Percentiles rank a stretch among this genome's conserved stretches.
Conservation (phyloP, 2,329 filamentous ascomycete species). For the Cercospora brassicicola region DNA sequence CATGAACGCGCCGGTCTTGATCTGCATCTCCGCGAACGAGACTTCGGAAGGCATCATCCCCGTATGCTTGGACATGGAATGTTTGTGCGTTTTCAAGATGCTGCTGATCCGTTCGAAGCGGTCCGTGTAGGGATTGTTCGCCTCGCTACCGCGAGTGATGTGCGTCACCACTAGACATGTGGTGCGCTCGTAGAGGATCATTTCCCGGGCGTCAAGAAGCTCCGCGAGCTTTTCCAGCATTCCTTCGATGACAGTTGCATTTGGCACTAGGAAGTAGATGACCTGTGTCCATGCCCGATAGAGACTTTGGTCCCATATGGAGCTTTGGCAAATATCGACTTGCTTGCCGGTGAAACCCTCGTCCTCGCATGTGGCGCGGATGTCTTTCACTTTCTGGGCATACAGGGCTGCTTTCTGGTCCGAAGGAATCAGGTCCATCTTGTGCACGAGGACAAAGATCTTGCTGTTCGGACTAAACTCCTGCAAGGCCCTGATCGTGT, state of each 20-base stretch:
- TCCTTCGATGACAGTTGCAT: constrained; percentile 80
- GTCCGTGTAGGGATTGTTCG: constrained; percentile 80
- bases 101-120: constrained; percentile 93
- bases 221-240: constrained; percentile 80
- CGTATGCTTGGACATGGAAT: constrained; percentile 70
- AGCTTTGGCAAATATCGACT: constrained; percentile 86
- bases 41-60: constrained; percentile 78
- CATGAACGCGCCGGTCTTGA: constrained; percentile 79
- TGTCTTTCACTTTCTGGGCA: constrained; percentile 75
- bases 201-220: constrained; percentile 87
- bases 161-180: constrained; percentile 96
- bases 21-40: constrained; percentile 77
- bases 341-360: constrained; percentile 59
- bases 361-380: constrained; percentile 67
- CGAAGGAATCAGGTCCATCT: constrained; percentile 92
- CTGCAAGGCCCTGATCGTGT: constrained; percentile 82
- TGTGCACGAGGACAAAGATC: constrained; percentile 95
- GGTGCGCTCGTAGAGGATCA: constrained; percentile 90
- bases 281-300: constrained; percentile 99
- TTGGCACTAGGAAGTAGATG: constrained; percentile 96
- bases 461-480: constrained; percentile 80
- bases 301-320: constrained; percentile 96
- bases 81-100: constrained; percentile 98
- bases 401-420: constrained; percentile 78
- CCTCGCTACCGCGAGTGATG: constrained; percentile 73